phyloP scores from a whole-genome alignment of 768 basidiomycete species.

The Termitomyces sp. region DNA sequence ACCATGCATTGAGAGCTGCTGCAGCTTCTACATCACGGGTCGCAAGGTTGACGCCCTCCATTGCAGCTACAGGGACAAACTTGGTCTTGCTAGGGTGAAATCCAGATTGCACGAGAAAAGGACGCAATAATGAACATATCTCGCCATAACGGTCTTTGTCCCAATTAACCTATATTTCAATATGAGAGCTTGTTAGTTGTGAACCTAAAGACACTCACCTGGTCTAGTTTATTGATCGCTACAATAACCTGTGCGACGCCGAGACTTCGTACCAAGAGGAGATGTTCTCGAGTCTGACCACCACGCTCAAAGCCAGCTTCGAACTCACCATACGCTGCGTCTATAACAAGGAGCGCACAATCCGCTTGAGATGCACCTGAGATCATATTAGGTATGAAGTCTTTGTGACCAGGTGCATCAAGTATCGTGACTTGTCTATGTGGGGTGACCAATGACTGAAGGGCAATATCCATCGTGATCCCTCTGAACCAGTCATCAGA shows the following conservation, averaged over 20 bases:
- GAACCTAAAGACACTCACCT: constrained; percentile 41
- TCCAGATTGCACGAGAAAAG: constrained; percentile 86
- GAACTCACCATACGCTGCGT: constrained; percentile 87
- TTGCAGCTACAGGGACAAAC: constrained; percentile 88
- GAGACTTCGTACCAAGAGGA: constrained; percentile 85
- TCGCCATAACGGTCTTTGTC: constrained; percentile 78
- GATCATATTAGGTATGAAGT: constrained; percentile 99
- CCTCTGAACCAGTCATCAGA: constrained; percentile 50
- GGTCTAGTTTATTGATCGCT: constrained; percentile 93
- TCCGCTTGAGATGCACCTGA: constrained; percentile 98
- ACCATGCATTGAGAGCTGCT: constrained; percentile 62
- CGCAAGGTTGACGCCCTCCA: constrained; percentile 82
- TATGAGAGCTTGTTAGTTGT: background rate
- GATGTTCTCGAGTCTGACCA: constrained; percentile 94
- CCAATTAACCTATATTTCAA: constrained; percentile 72
- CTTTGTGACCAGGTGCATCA: constrained; percentile 95
- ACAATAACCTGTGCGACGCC: constrained; percentile 90
- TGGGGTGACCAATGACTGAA: constrained; percentile 69
- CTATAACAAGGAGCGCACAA: constrained; percentile 89
- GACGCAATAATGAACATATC: constrained; percentile 66
- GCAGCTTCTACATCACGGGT: constrained; percentile 42
- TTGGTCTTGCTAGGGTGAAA: constrained; percentile 73
- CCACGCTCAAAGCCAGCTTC: constrained; percentile 93
- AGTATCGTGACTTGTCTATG: constrained; percentile 85
- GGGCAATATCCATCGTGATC: constrained; percentile 96